A percentile compares a stretch with the other conserved stretches of the same genome.
phyloP scores from a whole-genome alignment of 2,329 filamentous ascomycete genomes.

The Myriosclerotinia scirpicola region DNA sequence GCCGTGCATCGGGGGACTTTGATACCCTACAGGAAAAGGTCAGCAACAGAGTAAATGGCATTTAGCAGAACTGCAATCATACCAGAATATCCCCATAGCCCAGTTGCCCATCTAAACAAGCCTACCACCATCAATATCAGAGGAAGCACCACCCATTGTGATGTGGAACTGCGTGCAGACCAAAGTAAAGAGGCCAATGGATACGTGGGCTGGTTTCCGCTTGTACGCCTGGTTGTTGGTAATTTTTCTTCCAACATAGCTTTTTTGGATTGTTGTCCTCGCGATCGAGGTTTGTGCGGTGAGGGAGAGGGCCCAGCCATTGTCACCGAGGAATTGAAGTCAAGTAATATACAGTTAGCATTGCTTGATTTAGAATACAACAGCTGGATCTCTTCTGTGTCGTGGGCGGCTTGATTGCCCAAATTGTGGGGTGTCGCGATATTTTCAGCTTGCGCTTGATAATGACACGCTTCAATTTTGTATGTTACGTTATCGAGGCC shows the following conservation, averaged over 20 bases:
- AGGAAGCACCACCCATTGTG: constrained; percentile 90
- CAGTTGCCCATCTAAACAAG: constrained; percentile 88
- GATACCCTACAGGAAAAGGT: constrained; percentile 56
- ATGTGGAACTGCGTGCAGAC: constrained; percentile 79
- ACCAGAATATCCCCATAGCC: constrained; percentile 96
- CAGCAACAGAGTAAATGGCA: constrained; percentile 21
- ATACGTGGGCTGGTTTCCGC: constrained; percentile 52
- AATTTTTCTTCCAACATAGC: neutral
- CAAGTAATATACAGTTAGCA: constrained; percentile 9
- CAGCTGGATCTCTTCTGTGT: neutral
- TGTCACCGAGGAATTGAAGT: constrained; percentile 15
- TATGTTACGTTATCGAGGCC: neutral
- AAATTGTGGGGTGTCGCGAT: constrained; percentile 13
- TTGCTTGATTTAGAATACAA: constrained; percentile 6
- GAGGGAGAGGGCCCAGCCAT: constrained; percentile 20
- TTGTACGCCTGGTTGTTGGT: constrained; percentile 15
- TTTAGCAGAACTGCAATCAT: constrained; percentile 18
- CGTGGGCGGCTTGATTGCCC: neutral
- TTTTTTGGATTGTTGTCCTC: constrained; percentile 17
- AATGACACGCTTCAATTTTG: constrained; percentile 13
- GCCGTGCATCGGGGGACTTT: constrained; percentile 85
- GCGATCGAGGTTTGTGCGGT: constrained; percentile 20
- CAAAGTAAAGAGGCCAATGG: constrained; percentile 92
- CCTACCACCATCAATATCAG: constrained; percentile 86
- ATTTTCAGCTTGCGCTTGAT: constrained; percentile 16